These are phyloP conservation scores for Phenoliferia sp. DNA, from an alignment of 1,284 basidiomycete species.

Conservation along the genomic window DNA sequence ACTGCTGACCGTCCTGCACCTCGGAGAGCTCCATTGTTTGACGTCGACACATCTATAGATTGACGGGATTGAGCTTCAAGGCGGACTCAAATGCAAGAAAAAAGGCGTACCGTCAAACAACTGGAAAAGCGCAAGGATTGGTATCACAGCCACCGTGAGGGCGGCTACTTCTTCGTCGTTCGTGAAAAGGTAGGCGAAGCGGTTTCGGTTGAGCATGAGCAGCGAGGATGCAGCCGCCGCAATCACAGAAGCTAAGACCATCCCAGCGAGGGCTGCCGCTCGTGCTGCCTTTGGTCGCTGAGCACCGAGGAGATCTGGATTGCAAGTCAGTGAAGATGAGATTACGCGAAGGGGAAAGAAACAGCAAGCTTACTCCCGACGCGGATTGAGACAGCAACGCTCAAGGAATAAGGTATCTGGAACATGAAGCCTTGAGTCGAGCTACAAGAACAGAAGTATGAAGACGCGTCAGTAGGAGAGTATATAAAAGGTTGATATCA, in stretches of 20 bases:
- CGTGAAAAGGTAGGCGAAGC: slow-evolving; percentile 42
- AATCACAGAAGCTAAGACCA: slow-evolving; percentile 38
- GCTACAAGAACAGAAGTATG: slow-evolving; percentile 48
- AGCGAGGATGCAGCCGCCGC: slow-evolving; percentile 41
- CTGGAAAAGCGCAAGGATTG: slow-evolving; percentile 44
- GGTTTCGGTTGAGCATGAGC: slow-evolving; percentile 39
- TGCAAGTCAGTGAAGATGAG: slow-evolving; percentile 26
- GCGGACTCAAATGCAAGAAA: not conserved
- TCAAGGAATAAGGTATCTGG: slow-evolving; percentile 43
- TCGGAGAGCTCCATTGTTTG: slow-evolving; percentile 41
- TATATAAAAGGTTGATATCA: too few relatives aligned
- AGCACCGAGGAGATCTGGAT: slow-evolving; percentile 44
- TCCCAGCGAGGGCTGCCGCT: slow-evolving; percentile 36
- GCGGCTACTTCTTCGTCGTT: slow-evolving; percentile 40
- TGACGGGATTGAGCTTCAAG: not conserved
- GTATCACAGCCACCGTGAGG: slow-evolving; percentile 41
- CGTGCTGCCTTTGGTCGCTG: slow-evolving; percentile 39
- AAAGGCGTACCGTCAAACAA: slow-evolving; percentile 37
- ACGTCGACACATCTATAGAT: slow-evolving; percentile 35
- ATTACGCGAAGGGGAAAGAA: not conserved
- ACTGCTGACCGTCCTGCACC: slow-evolving; percentile 41
- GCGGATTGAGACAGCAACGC: slow-evolving; percentile 43
- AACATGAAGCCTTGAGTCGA: slow-evolving; percentile 35
- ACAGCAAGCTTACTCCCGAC: slow-evolving; percentile 38
- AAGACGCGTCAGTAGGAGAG: slow-evolving; percentile 52